Evolutionary conservation across 345 rosid genomes (phyloP).

Genomic region (Pistacia integerrima): DNA sequence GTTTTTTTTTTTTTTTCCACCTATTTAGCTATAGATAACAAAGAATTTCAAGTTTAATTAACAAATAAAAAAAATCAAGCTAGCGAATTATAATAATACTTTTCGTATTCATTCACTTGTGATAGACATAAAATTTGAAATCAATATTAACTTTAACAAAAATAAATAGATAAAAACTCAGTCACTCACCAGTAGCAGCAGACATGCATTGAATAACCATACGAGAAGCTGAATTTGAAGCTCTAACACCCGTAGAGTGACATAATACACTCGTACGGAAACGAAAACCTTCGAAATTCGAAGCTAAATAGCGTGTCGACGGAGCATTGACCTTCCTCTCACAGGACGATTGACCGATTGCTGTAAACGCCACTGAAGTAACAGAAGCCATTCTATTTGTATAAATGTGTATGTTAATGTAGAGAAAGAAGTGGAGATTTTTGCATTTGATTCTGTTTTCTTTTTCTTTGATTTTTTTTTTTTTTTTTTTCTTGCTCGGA

Average conservation of each 20-base stretch:
- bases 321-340: slow-evolving; percentile 39
- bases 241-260: slow-evolving; percentile 33
- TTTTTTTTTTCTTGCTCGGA: neutral
- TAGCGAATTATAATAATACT: neutral
- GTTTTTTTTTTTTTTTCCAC: neutral
- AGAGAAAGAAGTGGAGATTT: neutral
- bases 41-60: neutral
- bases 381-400: slow-evolving; percentile 57
- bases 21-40: neutral
- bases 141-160: neutral
- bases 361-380: slow-evolving; percentile 70
- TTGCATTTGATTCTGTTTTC: slow-evolving; percentile 2
- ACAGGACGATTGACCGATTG: slow-evolving; percentile 48
- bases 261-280: slow-evolving; percentile 41
- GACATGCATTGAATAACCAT: slow-evolving; percentile 68
- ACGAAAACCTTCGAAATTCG: slow-evolving; percentile 44
- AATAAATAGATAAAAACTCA: neutral
- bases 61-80: neutral
- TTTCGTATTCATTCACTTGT: neutral
- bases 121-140: slow-evolving; percentile 4
- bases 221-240: slow-evolving; percentile 48
- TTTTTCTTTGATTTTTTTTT: neutral
- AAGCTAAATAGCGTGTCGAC: slow-evolving; percentile 35
- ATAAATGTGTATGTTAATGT: neutral
- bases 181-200: slow-evolving; percentile 47